phyloP scores from a whole-genome alignment of 129 eudicot species.

The Cynara cardunculus region DNA sequence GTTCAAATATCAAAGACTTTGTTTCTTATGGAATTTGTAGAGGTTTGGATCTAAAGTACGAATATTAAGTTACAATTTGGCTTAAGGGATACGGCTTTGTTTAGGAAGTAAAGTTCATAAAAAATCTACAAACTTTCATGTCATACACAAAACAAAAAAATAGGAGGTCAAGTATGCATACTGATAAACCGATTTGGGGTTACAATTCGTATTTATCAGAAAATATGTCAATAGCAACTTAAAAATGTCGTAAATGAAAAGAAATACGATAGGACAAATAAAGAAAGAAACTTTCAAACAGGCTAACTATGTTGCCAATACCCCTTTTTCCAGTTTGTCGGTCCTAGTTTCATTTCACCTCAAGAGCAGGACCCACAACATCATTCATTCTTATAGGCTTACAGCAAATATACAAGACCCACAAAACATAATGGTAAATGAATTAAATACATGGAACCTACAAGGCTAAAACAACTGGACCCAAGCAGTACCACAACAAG shows the following conservation, averaged over 20 bases:
- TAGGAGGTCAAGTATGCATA: too few relatives aligned
- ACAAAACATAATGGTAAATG: not conserved
- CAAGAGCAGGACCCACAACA: not conserved
- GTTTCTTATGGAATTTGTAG: not conserved
- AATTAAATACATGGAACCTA: not conserved
- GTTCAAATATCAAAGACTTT: not conserved
- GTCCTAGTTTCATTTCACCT: not conserved
- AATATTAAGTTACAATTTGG: not conserved
- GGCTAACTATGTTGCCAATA: not conserved
- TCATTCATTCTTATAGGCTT: not conserved
- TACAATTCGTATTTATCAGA: not conserved
- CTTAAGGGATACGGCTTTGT: not conserved
- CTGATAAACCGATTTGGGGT: not conserved
- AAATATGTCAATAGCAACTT: not conserved
- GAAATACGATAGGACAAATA: not conserved
- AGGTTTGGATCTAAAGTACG: not conserved
- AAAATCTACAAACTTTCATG: not conserved
- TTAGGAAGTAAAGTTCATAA: not conserved
- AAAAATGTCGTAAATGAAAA: not conserved
- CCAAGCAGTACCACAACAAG: not conserved
- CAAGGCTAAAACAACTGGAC: not conserved
- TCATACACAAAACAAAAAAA: too few relatives aligned
- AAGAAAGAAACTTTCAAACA: not conserved
- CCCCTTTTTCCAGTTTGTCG: not conserved
- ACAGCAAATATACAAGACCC: not conserved